phyloP scores from a whole-genome alignment of 1,284 basidiomycete genomes.

The Ganoderma boninense region DNA sequence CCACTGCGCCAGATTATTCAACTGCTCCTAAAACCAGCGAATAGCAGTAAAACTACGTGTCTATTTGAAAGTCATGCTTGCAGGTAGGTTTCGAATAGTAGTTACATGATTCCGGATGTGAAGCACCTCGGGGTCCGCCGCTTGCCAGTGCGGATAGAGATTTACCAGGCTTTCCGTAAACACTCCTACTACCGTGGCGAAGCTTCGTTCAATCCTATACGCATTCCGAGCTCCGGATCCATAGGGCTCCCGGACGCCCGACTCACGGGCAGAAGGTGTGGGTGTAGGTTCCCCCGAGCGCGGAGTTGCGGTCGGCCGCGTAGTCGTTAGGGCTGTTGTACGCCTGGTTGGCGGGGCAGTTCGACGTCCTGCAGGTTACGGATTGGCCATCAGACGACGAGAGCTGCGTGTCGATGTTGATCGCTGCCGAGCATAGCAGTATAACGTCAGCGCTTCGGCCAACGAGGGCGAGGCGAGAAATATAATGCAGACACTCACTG shows the following conservation, averaged over 20 bases:
- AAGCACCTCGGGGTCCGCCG: no score
- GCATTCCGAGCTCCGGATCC: background rate
- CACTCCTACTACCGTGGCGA: no score
- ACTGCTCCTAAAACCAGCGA: no score
- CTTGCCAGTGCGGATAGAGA: no score
- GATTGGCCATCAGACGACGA: background rate
- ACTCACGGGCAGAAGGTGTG: conserved; percentile 6
- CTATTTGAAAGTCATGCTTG: no score
- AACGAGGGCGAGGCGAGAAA: background rate
- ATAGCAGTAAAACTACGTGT: no score
- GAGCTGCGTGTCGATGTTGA: conserved; percentile 9
- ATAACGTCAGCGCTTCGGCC: background rate
- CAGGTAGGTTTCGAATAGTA: no score
- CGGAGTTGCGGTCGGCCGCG: conserved; percentile 8
- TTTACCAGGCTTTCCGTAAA: no score
- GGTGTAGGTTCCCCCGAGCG: conserved; percentile 1
- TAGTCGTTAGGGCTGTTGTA: background rate
- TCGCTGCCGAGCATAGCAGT: background rate
- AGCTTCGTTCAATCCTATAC: no score
- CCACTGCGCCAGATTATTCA: no score
- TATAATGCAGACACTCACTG: background rate
- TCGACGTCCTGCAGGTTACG: conserved; percentile 1
- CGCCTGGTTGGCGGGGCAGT: conserved; percentile 7
- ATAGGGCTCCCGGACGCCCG: background rate
- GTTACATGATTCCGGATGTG: no score